Base-by-base conservation (phyloP, 1,139 yeast genomes). In the Geotrichum armillariae region DNA sequence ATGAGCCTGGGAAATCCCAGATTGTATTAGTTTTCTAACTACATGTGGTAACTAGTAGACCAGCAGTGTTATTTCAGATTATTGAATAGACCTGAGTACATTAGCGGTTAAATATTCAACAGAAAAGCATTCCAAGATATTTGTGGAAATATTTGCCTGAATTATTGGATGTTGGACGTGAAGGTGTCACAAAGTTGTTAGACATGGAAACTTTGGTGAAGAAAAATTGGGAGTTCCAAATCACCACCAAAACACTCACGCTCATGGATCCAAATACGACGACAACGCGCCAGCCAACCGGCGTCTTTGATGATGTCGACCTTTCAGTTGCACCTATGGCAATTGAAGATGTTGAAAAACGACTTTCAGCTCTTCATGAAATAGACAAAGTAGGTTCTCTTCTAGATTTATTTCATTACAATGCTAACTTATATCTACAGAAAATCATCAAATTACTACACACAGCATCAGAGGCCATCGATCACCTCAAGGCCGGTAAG, bases 391-490 rank as follows among this genome's bases (percentile, higher is more conserved):
- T 61, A 49, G 14, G 64, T 47, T 4, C 11, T 7, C 29, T 25
- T 25, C 9, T 25, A 7, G 7, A 7, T 25, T 25, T 25, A 7
- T 25, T 25, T 25, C 9, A 11, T 25, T 25, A n/a, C 22, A n/a
- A 27, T 34, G n/a, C 14, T 9, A 16, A 21, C 34, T 4, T 35
- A 18, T 41, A 35, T 16, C 4, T 46, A n/a, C 37, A 59, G 53
- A 65, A 66, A 54, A 67, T 75, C 25, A 67, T 74, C 37, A 56
- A 68, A 22, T 60, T 74, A 49, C 54, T 74, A 21, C 68, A 67
- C 34, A 63, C 66, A 25, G 76, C 76, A 1, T 67, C 77, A 1
- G 63, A 61, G 22, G 70, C 74, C 1, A 68, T 73, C 2, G 68
- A 63, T 35, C 64, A 74, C 23, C 55, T 74, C 44, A 65, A 66